Evolutionary conservation across 2,329 filamentous ascomycete genomes (phyloP), one percentile per base, ranked within the genome.

Genomic region (Stemphylium beticola): DNA sequence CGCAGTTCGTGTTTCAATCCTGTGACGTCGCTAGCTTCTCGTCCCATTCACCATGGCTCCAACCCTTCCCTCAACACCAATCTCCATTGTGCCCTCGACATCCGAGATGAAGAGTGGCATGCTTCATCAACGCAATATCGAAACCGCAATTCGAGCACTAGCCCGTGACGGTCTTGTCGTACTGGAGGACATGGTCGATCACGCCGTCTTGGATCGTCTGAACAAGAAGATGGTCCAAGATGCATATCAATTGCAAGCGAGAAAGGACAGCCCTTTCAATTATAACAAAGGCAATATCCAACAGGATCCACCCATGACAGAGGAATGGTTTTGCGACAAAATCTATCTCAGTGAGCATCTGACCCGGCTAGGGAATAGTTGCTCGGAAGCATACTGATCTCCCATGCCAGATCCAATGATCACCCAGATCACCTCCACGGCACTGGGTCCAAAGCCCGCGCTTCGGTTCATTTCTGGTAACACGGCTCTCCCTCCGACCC

Each of bases 261-360:
- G 77, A 29, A 83, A 83, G 2, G 79, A 85, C 17, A 77, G 83
- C 14, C 79, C 81, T 0, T 88, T 82, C 75, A 87, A 87, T 61
- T 87, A 87, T 65, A 87, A 87, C 63, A 79, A 79, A 42, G 83
- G 82, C 1, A 88, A 87, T 58, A 75, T 87, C 31, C 85, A 87
- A 57, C 85, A 87, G 65, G 84, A 87, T 58, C 77, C 85, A 0
- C 83, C 83, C 0, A 78, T 83, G 2, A 78, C 81, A 0, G 70
- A 74, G 0, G 70, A 82, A 38, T 69, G 57, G 60, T 73, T 71
- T 45, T 62, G 50, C 26, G 57, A 66, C 8, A 58, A 65, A 0
- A 82, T 87, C 22, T 85, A 86, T 51, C 68, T 81, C 10, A 87
- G 83, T 85, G 69, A 45, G 75, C 60, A 8, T 37, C 17, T 10